A percentile compares a stretch with the other conserved stretches of the same genome.
Conservation (phyloP, 345 rosid genomes). For the Gossypium herbaceum region DNA sequence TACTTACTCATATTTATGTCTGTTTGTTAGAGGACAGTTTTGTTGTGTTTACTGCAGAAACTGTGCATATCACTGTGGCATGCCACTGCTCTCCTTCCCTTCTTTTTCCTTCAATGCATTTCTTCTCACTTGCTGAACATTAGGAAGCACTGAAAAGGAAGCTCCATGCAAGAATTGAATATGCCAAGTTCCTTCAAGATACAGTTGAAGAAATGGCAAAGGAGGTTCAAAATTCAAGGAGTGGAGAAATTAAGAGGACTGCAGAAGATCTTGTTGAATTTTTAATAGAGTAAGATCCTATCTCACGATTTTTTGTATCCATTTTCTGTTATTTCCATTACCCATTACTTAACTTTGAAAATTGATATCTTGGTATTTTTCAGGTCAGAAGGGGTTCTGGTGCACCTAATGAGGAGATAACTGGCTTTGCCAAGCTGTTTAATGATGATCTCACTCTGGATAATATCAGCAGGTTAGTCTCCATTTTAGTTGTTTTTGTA, state of each 20-base stretch:
- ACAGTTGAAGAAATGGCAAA: conserved; percentile 97
- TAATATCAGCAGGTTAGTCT: conserved; percentile 79
- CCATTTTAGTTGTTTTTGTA: not conserved
- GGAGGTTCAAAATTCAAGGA: conserved; percentile 82
- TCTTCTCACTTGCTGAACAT: conserved; percentile 20
- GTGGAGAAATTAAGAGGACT: conserved; percentile 75
- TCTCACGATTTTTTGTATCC: not conserved
- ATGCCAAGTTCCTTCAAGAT: conserved; percentile 95
- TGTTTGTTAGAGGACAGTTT: not conserved
- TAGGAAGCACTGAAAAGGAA: conserved; percentile 82
- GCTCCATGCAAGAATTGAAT: conserved; percentile 86
- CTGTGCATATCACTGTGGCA: not conserved
- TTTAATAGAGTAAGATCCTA: conserved; percentile 57
- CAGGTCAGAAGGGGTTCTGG: conserved; percentile 85
- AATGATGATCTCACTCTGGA: conserved; percentile 93
- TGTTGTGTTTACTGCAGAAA: not conserved
- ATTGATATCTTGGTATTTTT: conserved; percentile 15
- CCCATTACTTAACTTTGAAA: not conserved
- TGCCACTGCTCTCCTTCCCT: not conserved
- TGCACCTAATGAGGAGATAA: conserved; percentile 86
- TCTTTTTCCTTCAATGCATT: not conserved
- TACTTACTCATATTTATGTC: not conserved
- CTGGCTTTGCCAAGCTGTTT: conserved; percentile 89
- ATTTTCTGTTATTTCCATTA: not conserved
- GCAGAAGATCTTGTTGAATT: conserved; percentile 93